Evolutionary conservation across 306 rosid species (phyloP).

Genomic region (Acacia confusa): DNA sequence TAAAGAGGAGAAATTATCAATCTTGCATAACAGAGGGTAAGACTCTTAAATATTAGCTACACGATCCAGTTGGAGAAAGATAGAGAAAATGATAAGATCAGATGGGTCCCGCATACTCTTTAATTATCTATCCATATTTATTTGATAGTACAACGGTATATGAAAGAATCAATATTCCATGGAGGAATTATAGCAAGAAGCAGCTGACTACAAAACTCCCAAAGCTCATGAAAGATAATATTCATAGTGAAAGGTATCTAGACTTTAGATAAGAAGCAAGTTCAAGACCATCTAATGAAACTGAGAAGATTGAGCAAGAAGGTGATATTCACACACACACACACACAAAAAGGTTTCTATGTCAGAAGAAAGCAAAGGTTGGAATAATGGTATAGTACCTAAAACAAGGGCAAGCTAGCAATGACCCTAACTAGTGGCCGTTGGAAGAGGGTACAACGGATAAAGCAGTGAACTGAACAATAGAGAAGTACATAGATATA

Average conservation of each 20-base stretch:
- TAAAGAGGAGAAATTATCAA: neutral
- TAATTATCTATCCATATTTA: neutral
- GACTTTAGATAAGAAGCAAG: neutral
- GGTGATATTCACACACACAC: neutral
- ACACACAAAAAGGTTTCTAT: neutral
- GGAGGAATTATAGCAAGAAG: neutral
- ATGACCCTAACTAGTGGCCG: neutral
- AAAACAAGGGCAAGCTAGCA: neutral
- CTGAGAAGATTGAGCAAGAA: conserved; percentile 3
- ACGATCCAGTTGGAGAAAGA: neutral
- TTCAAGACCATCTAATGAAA: neutral
- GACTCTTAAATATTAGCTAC: neutral
- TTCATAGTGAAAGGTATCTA: neutral
- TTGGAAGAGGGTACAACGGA: neutral
- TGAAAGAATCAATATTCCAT: neutral
- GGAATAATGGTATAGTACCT: neutral
- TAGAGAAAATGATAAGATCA: neutral
- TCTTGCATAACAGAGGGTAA: neutral
- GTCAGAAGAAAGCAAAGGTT: neutral
- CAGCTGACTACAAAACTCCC: neutral
- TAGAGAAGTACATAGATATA: neutral
- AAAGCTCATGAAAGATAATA: neutral
- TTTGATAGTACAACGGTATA: neutral
- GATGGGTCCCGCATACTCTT: neutral
- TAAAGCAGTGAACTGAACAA: neutral